Percentiles rank a stretch among this genome's conserved stretches.
Conservation (phyloP, 2,329 filamentous ascomycete species). For the Sporothrix phasma region DNA sequence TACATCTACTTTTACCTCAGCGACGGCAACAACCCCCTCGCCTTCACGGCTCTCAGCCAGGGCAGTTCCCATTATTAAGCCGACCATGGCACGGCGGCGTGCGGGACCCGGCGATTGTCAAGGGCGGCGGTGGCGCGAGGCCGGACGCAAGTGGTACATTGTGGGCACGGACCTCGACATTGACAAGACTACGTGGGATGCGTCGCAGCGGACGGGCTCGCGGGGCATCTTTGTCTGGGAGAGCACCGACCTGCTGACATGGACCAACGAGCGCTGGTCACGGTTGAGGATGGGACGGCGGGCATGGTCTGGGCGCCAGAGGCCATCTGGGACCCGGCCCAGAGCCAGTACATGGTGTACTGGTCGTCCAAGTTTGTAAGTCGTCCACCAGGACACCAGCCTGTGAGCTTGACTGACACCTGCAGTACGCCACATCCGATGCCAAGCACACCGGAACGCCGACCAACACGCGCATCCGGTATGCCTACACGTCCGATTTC, state of each 20-base stretch:
- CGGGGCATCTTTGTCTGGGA: conserved; percentile 47
- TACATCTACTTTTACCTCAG: conserved; percentile 45
- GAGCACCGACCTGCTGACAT: conserved; percentile 40
- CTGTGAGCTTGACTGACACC: background rate
- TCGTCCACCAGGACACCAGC: background rate
- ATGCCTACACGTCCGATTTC: conserved; percentile 47
- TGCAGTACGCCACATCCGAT: conserved; percentile 35
- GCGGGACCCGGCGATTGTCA: conserved; percentile 41
- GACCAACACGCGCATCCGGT: conserved; percentile 38
- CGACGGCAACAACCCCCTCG: conserved; percentile 40
- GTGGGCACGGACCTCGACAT: conserved; percentile 46
- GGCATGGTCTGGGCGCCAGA: conserved; percentile 52
- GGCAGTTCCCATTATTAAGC: conserved; percentile 38
- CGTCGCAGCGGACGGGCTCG: conserved; percentile 40
- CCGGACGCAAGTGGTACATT: conserved; percentile 44
- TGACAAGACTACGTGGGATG: conserved; percentile 43
- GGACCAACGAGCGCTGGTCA: conserved; percentile 38
- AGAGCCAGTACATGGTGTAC: conserved; percentile 36
- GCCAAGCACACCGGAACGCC: conserved; percentile 38
- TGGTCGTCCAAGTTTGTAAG: conserved; percentile 38
- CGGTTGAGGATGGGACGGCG: conserved; percentile 41
- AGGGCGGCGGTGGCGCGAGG: conserved; percentile 36
- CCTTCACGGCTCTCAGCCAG: conserved; percentile 39
- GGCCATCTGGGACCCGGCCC: conserved; percentile 41
- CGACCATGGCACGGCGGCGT: conserved; percentile 43